A percentile compares a stretch with the other conserved stretches of the same genome.
phyloP scores from a whole-genome alignment of 1,284 basidiomycete genomes.

The Trametes versicolor region DNA sequence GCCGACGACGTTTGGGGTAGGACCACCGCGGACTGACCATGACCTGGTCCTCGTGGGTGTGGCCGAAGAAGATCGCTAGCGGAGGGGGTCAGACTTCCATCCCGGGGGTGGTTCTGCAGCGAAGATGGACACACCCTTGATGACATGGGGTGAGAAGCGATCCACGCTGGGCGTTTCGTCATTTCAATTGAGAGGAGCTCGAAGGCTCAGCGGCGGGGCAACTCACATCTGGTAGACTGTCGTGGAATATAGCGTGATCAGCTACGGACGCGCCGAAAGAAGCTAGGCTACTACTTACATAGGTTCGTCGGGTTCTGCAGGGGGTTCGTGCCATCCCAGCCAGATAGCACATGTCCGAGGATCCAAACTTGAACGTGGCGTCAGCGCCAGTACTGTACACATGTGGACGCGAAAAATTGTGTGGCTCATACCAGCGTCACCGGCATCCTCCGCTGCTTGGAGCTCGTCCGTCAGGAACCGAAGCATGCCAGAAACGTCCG shows the following conservation, averaged over 20 bases:
- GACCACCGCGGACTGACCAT: constrained; percentile 54
- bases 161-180: constrained; percentile 65
- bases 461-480: constrained; percentile 84
- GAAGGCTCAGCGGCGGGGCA: background rate
- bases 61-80: constrained; percentile 80
- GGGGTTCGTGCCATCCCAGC: constrained; percentile 80
- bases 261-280: background rate
- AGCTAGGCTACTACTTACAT: constrained; percentile 49
- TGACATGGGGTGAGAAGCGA: constrained; percentile 80
- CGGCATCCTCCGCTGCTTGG: constrained; percentile 78
- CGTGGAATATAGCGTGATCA: background rate
- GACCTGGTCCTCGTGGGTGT: constrained; percentile 85
- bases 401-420: background rate
- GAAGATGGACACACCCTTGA: constrained; percentile 64
- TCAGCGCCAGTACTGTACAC: background rate
- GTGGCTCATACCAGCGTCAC: constrained; percentile 63
- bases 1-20: background rate
- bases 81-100: background rate
- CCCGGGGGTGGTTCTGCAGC: background rate
- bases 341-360: constrained; percentile 79
- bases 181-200: constrained; percentile 34
- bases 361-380: constrained; percentile 72
- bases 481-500: constrained; percentile 80
- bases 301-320: constrained; percentile 70
- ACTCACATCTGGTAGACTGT: constrained; percentile 79